Base-by-base conservation (phyloP, 257 asterid genomes). In the Coffea eugenioides region DNA sequence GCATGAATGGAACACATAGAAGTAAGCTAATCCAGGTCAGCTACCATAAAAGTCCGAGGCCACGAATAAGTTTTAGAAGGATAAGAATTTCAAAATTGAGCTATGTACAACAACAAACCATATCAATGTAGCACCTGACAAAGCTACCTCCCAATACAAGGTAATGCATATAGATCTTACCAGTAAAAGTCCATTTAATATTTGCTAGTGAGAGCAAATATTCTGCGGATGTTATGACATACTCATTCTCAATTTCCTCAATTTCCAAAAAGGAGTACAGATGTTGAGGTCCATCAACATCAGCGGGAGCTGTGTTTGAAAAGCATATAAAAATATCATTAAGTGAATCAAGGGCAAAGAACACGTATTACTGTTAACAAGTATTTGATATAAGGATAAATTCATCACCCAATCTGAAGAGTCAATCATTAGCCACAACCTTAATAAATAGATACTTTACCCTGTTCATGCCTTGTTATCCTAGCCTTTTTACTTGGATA, bases 221-320 rank as follows among this genome's bases (percentile, higher is more conserved):
- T 75, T 95, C 98, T 36, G 97, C 97, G 68, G 94, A 88, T 34
- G 98, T 85, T 77, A 93, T 81, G 84, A 92, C 86, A 85, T 77
- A 92, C 88, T 95, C 99, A 87, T 89, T 92, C 83, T 95, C 97
- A 75, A 95, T 96, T 84, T 91, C 92, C 86, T 90, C 96, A 73
- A 88, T 87, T 81, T 92, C 96, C 72, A 95, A 75, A 88, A 85
- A 89, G 45, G 93, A 84, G 56, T 87, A 87, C 79, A 71, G 86
- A 87, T 86, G 87, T 76, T 81, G 92, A 79, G 89, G 90, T 82
- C 75, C 85, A 88, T 82, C 85, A 84, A 82, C 92, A 80, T 80
- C 88, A 52, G 84, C 85, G 84, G 91, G 80, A 83, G 89, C 99
- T 93, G 92, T 80, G 80, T 41, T 78, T 75, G 77, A 68, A 18